A percentile compares a stretch with the other conserved stretches of the same genome.
Evolutionary conservation across 805 yeast species (phyloP).

Genomic region (Cyberlindnera americana): DNA sequence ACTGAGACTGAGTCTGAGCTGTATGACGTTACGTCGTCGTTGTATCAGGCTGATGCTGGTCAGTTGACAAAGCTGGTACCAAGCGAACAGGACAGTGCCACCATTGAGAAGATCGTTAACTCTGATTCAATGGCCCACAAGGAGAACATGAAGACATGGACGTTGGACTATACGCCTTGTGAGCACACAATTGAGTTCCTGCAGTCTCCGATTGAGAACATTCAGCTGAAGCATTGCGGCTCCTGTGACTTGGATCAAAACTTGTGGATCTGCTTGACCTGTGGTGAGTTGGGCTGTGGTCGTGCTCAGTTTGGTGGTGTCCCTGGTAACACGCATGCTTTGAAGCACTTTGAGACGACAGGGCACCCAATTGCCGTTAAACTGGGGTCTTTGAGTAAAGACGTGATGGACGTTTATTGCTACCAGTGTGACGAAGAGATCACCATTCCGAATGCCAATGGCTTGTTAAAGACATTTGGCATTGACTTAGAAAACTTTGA

Average conservation of each 20-base stretch:
- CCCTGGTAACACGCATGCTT: conserved; percentile 92
- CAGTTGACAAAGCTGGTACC: conserved; percentile 32
- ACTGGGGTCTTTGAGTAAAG: conserved; percentile 79
- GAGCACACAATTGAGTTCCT: conserved; percentile 61
- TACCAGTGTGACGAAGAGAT: conserved; percentile 88
- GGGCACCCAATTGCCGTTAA: conserved; percentile 85
- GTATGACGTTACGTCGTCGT: conserved; percentile 41
- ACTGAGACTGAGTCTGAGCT: conserved; percentile 61
- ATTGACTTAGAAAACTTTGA: conserved; percentile 52
- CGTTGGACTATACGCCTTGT: conserved; percentile 79
- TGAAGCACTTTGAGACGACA: conserved; percentile 57
- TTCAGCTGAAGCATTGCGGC: conserved; percentile 44
- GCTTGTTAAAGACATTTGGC: conserved; percentile 54
- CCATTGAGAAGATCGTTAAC: conserved; percentile 42
- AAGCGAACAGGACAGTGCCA: conserved; percentile 21
- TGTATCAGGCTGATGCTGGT: conserved; percentile 8
- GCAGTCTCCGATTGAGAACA: conserved; percentile 32
- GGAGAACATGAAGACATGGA: conserved; percentile 88
- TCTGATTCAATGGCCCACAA: conserved; percentile 57
- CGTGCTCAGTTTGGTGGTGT: conserved; percentile 90
- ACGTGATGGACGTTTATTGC: conserved; percentile 84
- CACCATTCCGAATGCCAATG: conserved; percentile 56
- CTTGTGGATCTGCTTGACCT: conserved; percentile 87
- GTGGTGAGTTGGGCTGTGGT: conserved; percentile 95
- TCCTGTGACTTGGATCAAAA: conserved; percentile 68